Evolutionary conservation across 129 eudicot genomes (phyloP).

Genomic region (Chrysanthemum makinoi): DNA sequence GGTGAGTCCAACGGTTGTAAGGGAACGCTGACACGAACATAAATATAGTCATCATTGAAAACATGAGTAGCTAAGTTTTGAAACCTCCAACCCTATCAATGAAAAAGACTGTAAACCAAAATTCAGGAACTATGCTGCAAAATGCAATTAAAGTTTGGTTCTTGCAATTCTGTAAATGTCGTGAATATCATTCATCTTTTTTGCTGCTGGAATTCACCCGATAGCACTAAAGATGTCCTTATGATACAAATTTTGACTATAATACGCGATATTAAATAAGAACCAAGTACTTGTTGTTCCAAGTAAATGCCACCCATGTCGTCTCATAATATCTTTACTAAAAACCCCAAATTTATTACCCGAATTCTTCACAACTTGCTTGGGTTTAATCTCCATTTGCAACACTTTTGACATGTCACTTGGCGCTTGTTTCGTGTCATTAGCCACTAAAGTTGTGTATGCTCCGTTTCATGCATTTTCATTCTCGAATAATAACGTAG

Average conservation of each 20-base stretch:
- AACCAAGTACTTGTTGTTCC: conserved; percentile 59
- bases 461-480: no score
- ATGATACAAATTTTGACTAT: conserved; percentile 51
- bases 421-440: no score
- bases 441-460: no score
- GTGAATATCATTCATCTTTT: conserved; percentile 46
- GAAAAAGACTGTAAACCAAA: conserved; percentile 44
- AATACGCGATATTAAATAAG: conserved; percentile 49
- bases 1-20: conserved; percentile 51
- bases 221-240: conserved; percentile 50
- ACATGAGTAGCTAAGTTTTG: conserved; percentile 37
- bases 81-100: conserved; percentile 52
- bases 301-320: conserved; percentile 47
- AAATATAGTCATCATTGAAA: conserved; percentile 51
- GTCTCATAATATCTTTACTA: conserved; percentile 31
- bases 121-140: conserved; percentile 49
- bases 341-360: conserved; percentile 36
- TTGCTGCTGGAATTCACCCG: conserved; percentile 51
- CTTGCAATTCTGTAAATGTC: conserved; percentile 45
- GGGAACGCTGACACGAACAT: conserved; percentile 44
- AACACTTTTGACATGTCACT: no score
- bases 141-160: conserved; percentile 54
- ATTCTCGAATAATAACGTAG: no score
- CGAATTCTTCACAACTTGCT: neutral
- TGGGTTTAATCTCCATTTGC: no score